Conservation (phyloP, 2,329 filamentous ascomycete species). For the Pseudogymnoascus sp. region DNA sequence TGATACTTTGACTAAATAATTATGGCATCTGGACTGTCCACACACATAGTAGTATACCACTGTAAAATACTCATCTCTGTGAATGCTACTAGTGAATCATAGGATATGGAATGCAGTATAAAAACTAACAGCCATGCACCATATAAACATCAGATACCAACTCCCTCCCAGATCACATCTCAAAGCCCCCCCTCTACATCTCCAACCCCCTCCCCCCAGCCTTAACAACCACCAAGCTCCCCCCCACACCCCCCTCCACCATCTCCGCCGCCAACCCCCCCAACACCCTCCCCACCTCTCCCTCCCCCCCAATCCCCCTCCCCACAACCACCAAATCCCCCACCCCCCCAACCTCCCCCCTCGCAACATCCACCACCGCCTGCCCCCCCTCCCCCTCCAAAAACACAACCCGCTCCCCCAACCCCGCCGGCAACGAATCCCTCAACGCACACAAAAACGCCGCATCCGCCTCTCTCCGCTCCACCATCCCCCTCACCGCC, state of each 20-base stretch:
- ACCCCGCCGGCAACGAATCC: slow-evolving; percentile 42
- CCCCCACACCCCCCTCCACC: slow-evolving; percentile 22
- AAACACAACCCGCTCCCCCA: slow-evolving; percentile 51
- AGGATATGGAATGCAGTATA: not conserved
- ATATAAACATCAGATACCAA: not conserved
- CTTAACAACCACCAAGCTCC: slow-evolving; percentile 12
- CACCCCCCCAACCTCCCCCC: slow-evolving; percentile 54
- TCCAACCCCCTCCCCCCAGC: slow-evolving; percentile 11
- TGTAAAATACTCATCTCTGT: not conserved
- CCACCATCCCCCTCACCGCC: not conserved
- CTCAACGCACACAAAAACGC: slow-evolving; percentile 49
- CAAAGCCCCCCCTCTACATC: not conserved
- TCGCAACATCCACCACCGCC: slow-evolving; percentile 39
- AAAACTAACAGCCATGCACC: not conserved
- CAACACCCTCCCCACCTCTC: not conserved
- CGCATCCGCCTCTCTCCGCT: slow-evolving; percentile 34
- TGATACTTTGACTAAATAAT: not conserved
- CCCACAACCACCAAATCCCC: slow-evolving; percentile 66
- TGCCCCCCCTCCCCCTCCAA: slow-evolving; percentile 31
- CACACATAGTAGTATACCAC: no score
- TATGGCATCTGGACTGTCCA: no score
- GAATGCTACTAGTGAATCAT: not conserved
- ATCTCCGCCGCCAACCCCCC: not conserved
- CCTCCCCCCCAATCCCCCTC: slow-evolving; percentile 20
- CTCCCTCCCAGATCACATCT: not conserved